Evolutionary conservation across 768 basidiomycete species (phyloP).

Genomic region (Suillus tomentosus): DNA sequence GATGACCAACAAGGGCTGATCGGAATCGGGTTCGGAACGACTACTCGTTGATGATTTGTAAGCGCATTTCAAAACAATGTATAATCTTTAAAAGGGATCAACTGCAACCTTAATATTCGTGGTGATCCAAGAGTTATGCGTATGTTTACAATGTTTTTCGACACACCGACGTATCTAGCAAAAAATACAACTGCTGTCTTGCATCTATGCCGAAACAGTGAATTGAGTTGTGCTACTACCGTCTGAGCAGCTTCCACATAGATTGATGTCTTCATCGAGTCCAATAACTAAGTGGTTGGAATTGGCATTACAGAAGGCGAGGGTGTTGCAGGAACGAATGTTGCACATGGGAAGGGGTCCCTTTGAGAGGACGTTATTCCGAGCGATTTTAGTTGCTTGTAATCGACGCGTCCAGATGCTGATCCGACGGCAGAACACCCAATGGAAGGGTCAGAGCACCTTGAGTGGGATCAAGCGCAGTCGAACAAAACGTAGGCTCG

Average conservation of each 20-base stretch:
- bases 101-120: too few species aligned
- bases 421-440: neutral
- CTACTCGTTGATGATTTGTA: neutral
- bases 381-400: neutral
- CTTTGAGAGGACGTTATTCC: neutral
- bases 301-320: neutral
- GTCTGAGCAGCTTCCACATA: neutral
- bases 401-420: neutral
- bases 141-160: neutral
- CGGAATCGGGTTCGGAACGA: neutral
- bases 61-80: neutral
- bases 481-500: neutral
- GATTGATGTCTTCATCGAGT: neutral
- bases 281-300: neutral
- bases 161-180: neutral
- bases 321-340: neutral
- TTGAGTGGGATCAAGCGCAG: neutral
- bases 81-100: too few species aligned
- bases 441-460: neutral
- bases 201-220: neutral
- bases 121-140: neutral
- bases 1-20: neutral
- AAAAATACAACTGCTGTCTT: neutral
- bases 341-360: neutral
- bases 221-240: neutral